phyloP scores from a whole-genome alignment of 139 green algal species.

The Coccomyxa sp. region DNA sequence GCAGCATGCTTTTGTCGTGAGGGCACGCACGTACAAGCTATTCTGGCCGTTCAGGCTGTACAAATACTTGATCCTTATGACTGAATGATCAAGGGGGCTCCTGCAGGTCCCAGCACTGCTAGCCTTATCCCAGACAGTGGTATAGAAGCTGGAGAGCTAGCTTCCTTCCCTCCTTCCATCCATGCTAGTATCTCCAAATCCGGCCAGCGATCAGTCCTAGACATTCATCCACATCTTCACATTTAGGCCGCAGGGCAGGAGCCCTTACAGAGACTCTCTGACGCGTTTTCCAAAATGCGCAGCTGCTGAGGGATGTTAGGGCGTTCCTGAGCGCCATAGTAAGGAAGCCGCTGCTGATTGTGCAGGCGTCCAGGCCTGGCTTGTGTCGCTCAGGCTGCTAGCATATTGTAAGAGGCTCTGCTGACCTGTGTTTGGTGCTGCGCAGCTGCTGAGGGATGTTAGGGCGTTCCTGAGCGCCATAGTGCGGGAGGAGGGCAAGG shows the following conservation, averaged over 20 bases:
- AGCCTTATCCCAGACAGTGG: too few relatives aligned
- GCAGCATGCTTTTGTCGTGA: too few relatives aligned
- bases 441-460: conserved; percentile 42
- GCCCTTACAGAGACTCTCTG: background rate
- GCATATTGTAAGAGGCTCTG: background rate
- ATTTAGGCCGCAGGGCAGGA: background rate
- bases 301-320: background rate
- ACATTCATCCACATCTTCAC: too few relatives aligned
- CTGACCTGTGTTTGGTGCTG: background rate
- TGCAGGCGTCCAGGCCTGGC: background rate
- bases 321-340: background rate
- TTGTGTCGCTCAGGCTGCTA: background rate
- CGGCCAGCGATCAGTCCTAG: too few relatives aligned
- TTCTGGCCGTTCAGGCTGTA: too few relatives aligned
- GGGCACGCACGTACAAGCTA: too few relatives aligned
- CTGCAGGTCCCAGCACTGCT: too few relatives aligned
- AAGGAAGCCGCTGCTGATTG: background rate
- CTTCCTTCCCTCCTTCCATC: too few relatives aligned
- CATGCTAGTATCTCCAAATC: too few relatives aligned
- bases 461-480: conserved; percentile 18
- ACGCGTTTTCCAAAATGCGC: background rate
- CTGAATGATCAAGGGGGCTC: too few relatives aligned
- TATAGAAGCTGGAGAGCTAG: too few relatives aligned
- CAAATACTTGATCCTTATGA: too few relatives aligned
- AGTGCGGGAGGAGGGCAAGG: conserved; percentile 36